A percentile compares a stretch with the other conserved stretches of the same genome.
These are phyloP conservation scores for Cyamopsis tetragonoloba DNA, from an alignment of 306 rosid species.

Conservation along the genomic window DNA sequence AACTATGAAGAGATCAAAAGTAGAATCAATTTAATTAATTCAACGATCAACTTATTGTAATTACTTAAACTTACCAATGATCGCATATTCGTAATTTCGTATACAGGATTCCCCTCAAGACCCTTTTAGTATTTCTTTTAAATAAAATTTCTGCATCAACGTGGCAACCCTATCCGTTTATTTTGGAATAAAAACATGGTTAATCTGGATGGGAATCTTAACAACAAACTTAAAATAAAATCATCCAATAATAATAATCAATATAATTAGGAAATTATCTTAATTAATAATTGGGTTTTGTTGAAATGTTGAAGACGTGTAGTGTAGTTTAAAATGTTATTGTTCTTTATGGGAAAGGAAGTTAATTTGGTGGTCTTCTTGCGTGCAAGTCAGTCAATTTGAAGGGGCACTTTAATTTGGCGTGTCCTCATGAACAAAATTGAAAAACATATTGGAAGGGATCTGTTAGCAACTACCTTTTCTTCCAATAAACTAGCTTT, in stretches of 20 bases:
- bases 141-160: not conserved
- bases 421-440: not conserved
- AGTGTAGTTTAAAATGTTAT: not conserved
- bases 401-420: not conserved
- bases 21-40: not conserved
- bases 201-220: conserved; percentile 2
- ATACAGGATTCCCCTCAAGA: not conserved
- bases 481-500: not conserved
- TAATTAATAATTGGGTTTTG: not conserved
- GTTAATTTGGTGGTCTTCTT: conserved; percentile 23
- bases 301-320: conserved; percentile 21
- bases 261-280: not conserved
- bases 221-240: not conserved
- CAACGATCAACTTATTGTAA: conserved; percentile 5
- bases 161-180: not conserved
- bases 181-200: not conserved
- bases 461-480: not conserved
- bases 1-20: not conserved
- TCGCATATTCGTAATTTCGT: conserved; percentile 8
- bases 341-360: conserved; percentile 5
- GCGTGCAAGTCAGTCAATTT: conserved; percentile 24
- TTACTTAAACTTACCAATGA: conserved; percentile 1
- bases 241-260: not conserved
- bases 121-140: not conserved
- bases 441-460: not conserved